Evolutionary conservation across 129 eudicot genomes (phyloP), one percentile per base, ranked within the genome.

Genomic region (Helianthus annuus): DNA sequence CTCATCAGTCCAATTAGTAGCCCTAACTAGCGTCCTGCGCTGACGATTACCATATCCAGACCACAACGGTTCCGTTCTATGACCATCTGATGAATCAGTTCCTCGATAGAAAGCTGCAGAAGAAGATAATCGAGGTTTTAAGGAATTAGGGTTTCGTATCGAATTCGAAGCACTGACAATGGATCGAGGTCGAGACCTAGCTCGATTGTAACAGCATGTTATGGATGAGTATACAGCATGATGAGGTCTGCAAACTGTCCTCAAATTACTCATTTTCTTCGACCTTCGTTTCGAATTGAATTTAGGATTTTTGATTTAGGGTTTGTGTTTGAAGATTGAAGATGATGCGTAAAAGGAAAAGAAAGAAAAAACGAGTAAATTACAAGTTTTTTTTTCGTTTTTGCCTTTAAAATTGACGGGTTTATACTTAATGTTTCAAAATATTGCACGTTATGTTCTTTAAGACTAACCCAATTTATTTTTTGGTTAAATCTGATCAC

Each of bases 1-100:
- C 32, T 84, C 75, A 29, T 87, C 90, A 16, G 80, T 80, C 99
- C 99, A 95, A 74, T 86, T 95, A 42, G 96, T 88, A 36, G 87
- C 92, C 10, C 85, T 80, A 67, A 75, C 86, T 39, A 86, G 66
- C 80, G 76, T 85, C 57, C 88, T 83, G 80, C 91, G 63, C 57
- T 88, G 96, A 63, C 78, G 85, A 64, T 83, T 82, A 72, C 79
- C 78, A 16, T 68, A 55, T 55, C 86, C 48, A 72, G 55, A 66
- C 81, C 81, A 73, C 14, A 78, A 64, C 0, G 79, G 66, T 72
- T 57, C 85, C 32, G 48, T 39, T 67, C 42, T 78, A 7, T 54
- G 72, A 6, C 59, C 44, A 24, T 81, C 73, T 34, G 83, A 81
- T 29, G 83, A 74, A 60, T 68, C 82, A 17, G 76, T 42, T 75